Conservation (phyloP, 352 stramenopile genomes). For the Globisporangium apiculatum region DNA sequence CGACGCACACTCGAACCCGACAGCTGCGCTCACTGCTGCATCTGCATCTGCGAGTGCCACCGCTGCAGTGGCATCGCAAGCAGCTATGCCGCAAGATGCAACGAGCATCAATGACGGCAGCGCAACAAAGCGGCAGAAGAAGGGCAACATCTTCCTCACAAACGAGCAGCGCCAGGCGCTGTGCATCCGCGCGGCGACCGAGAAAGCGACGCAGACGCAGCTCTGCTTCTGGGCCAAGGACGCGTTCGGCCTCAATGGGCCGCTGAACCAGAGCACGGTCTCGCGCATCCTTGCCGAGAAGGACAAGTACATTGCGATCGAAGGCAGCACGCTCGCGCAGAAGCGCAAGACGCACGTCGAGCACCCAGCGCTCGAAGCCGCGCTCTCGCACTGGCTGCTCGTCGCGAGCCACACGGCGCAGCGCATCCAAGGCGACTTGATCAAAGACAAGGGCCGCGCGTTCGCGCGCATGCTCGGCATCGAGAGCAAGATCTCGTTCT, state of each 20-base stretch:
- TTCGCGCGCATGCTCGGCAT: constrained; percentile 16
- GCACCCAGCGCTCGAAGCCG: constrained; percentile 18
- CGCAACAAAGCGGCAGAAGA: constrained; percentile 12
- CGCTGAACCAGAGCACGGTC: constrained; percentile 19
- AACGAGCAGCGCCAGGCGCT: constrained; percentile 20
- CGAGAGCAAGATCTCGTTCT: constrained; percentile 23
- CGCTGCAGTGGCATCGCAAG: too few species aligned
- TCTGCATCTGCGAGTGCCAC: too few species aligned
- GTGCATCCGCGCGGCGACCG: constrained; percentile 10
- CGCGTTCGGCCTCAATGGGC: constrained; percentile 14
- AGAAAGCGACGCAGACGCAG: constrained; percentile 20
- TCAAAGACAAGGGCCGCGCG: constrained; percentile 22
- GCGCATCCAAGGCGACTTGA: constrained; percentile 19
- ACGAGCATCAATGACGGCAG: too few species aligned
- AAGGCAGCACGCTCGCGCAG: constrained; percentile 13
- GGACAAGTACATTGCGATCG: constrained; percentile 19
- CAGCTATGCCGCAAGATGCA: too few species aligned
- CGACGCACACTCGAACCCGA: too few species aligned
- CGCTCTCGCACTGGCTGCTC: constrained; percentile 22
- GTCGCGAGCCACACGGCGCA: constrained; percentile 17
- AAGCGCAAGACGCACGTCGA: constrained; percentile 18
- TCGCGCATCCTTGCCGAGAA: constrained; percentile 20
- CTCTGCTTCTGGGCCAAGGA: constrained; percentile 21
- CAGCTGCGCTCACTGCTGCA: too few species aligned
- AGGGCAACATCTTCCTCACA: constrained; percentile 20